Base-by-base conservation (phyloP, 1,284 basidiomycete species). In the Puccinia triticina region DNA sequence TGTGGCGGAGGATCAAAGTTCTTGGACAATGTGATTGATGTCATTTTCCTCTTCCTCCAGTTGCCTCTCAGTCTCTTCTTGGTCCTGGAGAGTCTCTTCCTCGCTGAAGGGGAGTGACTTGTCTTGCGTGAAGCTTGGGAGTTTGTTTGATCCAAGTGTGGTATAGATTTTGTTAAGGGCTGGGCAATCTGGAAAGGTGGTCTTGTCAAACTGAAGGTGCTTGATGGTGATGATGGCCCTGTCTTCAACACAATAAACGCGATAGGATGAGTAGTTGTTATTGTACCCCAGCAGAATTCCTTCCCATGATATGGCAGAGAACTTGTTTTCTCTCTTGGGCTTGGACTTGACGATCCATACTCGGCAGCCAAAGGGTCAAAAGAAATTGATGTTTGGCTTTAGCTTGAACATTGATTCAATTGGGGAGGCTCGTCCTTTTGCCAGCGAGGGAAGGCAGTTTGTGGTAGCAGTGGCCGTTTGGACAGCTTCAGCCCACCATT, bases 351-450 rank as follows among this genome's bases (percentile, higher is more conserved):
- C 18, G 2, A 71, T 16, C 67, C 67, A 71, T 1, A 7, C 21
- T 48, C 34, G 32, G 29, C 67, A 71, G 12, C 67, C 67, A 34
- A 71, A 71, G 7, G 67, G 37, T n/a, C 67, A 18, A 29, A 64
- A 64, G 32, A 64, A 64, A 18, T 16, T 37, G n/a, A n/a, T n/a
- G n/a, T n/a, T n/a, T n/a, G n/a, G n/a, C n/a, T n/a, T n/a, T n/a
- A n/a, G n/a, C n/a, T n/a, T n/a, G n/a, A n/a, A n/a, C n/a, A n/a
- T n/a, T n/a, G n/a, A n/a, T n/a, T n/a, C n/a, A n/a, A n/a, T n/a
- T n/a, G n/a, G n/a, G n/a, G n/a, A n/a, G n/a, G n/a, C n/a, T n/a
- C n/a, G n/a, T n/a, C n/a, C n/a, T n/a, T n/a, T n/a, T n/a, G n/a
- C n/a, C n/a, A n/a, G n/a, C n/a, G n/a, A n/a, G n/a, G n/a, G n/a